Base-by-base conservation (phyloP, 768 basidiomycete genomes). In the Tylopilus sp. region DNA sequence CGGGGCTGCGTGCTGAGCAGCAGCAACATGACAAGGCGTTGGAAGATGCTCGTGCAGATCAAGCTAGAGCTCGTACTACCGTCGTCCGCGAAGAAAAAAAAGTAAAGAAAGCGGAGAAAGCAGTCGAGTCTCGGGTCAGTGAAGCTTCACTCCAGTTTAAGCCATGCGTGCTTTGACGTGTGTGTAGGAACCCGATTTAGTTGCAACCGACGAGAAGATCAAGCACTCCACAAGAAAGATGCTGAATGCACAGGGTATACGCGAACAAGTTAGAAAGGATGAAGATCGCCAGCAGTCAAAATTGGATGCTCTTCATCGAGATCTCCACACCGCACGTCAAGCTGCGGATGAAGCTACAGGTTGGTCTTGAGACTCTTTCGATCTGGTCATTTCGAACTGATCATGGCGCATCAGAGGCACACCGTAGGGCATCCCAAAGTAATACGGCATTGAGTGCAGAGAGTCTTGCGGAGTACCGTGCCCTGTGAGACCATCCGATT, bases 41-140 rank as follows among this genome's bases (percentile, higher is more conserved):
- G 1, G 85, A 88, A 18, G 73, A 74, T 6, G 91, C 88, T 0
- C 81, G 91, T 21, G 78, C 85, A 39, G 85, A 85, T 26, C 91
- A 95, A 62, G 91, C 90, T 3, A 85, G 80, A 66, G 83, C 85
- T 7, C 79, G 90, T 17, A 79, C 84, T 9, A 71, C 75, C 6
- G 86, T 93, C 0, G 80, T 86, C 73, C 88, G 88, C 71, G 85
- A 87, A 57, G 94, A 99, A 70, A 87, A 86, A 70, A 80, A 72
- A 40, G 85, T 95, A 51, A 97, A 97, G 73, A 90, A 87, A 67
- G 86, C 86, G 1, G 95, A 98, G 69, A 98, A 95, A 68, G 75
- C 82, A 0, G 69, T 95, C 9, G 95, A 98, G 52, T 82, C 77
- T 15, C 91, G 90, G 75, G 94, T 87, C 33, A 35, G 76, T 60